These are phyloP conservation scores for Lichina pygmaea DNA, from an alignment of 495 filamentous ascomycete genomes.

Conservation along the genomic window DNA sequence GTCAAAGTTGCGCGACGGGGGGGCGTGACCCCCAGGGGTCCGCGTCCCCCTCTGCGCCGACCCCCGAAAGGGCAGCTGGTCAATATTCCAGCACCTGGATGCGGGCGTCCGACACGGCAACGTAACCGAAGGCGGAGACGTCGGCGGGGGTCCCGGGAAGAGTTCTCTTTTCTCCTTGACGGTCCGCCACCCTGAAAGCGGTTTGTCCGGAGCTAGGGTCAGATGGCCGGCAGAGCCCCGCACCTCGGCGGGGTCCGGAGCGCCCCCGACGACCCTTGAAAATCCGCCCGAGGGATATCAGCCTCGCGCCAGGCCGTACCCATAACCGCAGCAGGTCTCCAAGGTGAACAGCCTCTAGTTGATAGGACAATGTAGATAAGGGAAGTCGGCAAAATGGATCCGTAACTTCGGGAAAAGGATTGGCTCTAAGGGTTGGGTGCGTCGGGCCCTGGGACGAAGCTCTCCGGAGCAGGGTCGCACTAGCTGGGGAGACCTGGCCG, in stretches of 20 bases:
- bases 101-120: slow-evolving; percentile 33
- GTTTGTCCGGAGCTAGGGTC: slow-evolving; percentile 26
- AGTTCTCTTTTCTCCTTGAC: slow-evolving; percentile 49
- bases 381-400: slow-evolving; percentile 49
- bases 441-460: slow-evolving; percentile 24
- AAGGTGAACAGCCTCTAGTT: slow-evolving; percentile 50
- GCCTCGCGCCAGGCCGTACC: slow-evolving; percentile 40
- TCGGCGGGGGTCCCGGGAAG: slow-evolving; percentile 32
- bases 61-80: slow-evolving; percentile 41
- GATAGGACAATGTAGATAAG: slow-evolving; percentile 49
- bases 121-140: slow-evolving; percentile 36
- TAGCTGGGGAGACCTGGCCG: slow-evolving; percentile 23
- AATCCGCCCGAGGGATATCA: slow-evolving; percentile 38
- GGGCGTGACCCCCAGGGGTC: not conserved
- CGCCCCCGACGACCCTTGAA: slow-evolving; percentile 40
- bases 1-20: slow-evolving; percentile 28
- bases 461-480: slow-evolving; percentile 25
- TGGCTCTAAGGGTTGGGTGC: slow-evolving; percentile 39
- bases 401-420: slow-evolving; percentile 48
- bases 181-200: slow-evolving; percentile 18
- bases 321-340: slow-evolving; percentile 46
- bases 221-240: slow-evolving; percentile 30
- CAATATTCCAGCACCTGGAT: slow-evolving; percentile 44
- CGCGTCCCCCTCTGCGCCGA: slow-evolving; percentile 19
- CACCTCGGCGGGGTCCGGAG: slow-evolving; percentile 37